Evolutionary conservation across 805 yeast species (phyloP).

Genomic region (Henningerozyma blattae): DNA sequence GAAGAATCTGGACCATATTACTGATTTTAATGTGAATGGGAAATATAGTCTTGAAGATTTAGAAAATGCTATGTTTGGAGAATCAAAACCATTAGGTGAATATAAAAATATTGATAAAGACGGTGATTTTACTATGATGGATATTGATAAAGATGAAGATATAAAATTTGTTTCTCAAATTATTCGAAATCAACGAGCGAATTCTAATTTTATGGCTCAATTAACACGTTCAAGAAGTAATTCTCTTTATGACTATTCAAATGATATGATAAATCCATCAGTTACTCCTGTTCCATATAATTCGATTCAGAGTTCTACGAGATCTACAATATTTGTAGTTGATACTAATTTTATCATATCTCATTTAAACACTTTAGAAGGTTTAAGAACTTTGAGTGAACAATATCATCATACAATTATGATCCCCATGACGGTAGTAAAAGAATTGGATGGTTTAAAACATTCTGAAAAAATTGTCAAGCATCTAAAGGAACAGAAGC

Average conservation of each 20-base stretch:
- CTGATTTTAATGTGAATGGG: too few species aligned
- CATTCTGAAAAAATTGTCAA: slow-evolving; percentile 20
- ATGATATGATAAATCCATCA: neutral
- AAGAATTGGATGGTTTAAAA: slow-evolving; percentile 79
- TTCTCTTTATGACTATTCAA: neutral
- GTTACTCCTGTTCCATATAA: neutral
- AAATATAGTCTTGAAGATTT: neutral
- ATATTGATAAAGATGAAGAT: slow-evolving; percentile 35
- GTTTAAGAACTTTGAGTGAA: slow-evolving; percentile 30
- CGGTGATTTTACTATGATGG: slow-evolving; percentile 38
- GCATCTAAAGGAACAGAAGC: neutral
- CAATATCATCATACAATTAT: slow-evolving; percentile 40
- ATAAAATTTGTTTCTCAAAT: slow-evolving; percentile 34
- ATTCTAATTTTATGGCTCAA: neutral
- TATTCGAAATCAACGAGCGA: too few species aligned
- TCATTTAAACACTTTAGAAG: slow-evolving; percentile 48
- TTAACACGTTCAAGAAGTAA: neutral
- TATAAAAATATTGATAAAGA: slow-evolving; percentile 8
- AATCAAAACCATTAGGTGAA: too few species aligned
- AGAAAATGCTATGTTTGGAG: neutral
- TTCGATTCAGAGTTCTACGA: neutral
- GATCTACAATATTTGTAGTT: slow-evolving; percentile 46
- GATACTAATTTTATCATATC: slow-evolving; percentile 79
- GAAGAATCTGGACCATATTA: too few species aligned
- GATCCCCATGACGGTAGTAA: slow-evolving; percentile 58